Base-by-base conservation (phyloP, 2,329 filamentous ascomycete species). In the Colletotrichum simmondsii region DNA sequence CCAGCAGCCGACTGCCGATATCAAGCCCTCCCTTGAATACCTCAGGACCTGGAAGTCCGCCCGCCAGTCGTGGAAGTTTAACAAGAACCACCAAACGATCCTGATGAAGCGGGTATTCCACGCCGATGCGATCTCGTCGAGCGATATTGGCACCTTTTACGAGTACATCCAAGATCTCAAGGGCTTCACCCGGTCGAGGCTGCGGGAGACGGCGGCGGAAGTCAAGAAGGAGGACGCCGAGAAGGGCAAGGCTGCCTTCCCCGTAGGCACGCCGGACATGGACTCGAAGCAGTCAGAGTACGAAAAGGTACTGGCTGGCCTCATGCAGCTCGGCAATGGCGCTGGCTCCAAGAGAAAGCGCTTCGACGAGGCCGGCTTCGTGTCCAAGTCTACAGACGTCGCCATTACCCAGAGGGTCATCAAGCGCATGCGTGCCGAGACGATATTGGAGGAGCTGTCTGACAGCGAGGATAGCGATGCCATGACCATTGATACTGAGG, bases 71-170 rank as follows among this genome's bases (percentile, higher is more conserved):
- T 98, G 96, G 96, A 98, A 98, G 82, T 98, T 98, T 86, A 97
- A 97, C 86, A 98, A 98, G 85, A 95, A 95, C 77, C 91, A 95
- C 79, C 95, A 98, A 82, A 94, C 92, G 66, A 91, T 94, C 77
- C 87, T 98, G 14, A 90, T 98, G 79, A 96, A 97, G 81, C 92
- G 97, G 85, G 84, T 93, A 58, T 94, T 97, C 80, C 91, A 94
- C 76, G 84, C 91, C 75, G 89, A 91, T 77, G 89, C 90, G 74
- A 89, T 98, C 56, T 94, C 95, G 0, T 84, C 91, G 19, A 85
- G 88, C 72, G 90, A 96, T 82, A 91, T 94, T 71, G 84, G 89
- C 59, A 87, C 91, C 26, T 90, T 98, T 54, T 90, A 93, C 79
- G 87, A 90, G 64, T 98, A 98, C 83, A 90, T 98, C 75, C 86